Evolutionary conservation across 768 basidiomycete species (phyloP), one percentile per base, ranked within the genome.

Genomic region (Psilocybe cubensis): DNA sequence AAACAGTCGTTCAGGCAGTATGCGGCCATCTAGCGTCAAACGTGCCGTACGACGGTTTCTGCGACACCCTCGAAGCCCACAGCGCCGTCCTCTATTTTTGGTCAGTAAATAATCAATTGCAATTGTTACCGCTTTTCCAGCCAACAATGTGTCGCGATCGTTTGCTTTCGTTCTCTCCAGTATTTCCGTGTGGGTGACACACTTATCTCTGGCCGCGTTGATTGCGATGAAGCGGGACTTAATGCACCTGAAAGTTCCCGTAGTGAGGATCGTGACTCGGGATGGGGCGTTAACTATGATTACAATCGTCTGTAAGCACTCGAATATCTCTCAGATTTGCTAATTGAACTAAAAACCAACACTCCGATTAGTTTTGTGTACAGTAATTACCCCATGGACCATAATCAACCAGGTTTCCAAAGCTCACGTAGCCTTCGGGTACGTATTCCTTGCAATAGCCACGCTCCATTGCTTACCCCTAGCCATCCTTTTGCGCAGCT

Each of bases 361-460:
- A 11, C 11, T 7, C 42, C 8, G 21, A 20, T 10, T 25, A 62
- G 61, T 33, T 1, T 27, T 59, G 0, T 58, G 52, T 25, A 45
- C 61, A 25, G 11, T 31, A 2, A 53, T 59, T 11, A 33, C 56
- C 28, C 57, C 57, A 1, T 58, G 56, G 14, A 18, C 57, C 7
- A 21, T 59, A n/a, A 23, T 53, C 10, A 47, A 38, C 7, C 54
- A 58, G 20, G 46, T 56, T 14, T 38, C 53, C 4, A 51, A 53
- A 45, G 54, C 44, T 3, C 57, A 62, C 31, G 14, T 58, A 2
- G 54, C 53, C 3, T 62, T 59, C 31, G 57, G 54, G 61, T 62
- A 28, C 3, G 3, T 21, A 20, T 17, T 20, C 6, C 41, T 6
- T 25, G 14, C 10, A 11, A 3, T 12, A 33, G 6, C 6, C 31